Percentiles rank a stretch among this genome's conserved stretches.
These are phyloP conservation scores for Hypomontagnella submonticulosa DNA, from an alignment of 495 filamentous ascomycete genomes.

Conservation along the genomic window DNA sequence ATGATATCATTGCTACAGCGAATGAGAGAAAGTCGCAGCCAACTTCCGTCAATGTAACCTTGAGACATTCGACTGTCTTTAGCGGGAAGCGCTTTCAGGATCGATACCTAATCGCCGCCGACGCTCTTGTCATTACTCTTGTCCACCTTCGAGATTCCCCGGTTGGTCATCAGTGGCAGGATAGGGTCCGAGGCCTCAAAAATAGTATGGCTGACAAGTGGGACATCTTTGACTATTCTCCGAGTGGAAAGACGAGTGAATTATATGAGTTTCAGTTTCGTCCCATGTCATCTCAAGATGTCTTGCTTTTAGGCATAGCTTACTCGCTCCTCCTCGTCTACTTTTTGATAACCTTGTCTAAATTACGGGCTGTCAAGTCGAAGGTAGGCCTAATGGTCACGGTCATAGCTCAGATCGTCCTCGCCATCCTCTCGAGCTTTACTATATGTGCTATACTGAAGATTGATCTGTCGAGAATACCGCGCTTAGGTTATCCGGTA, in stretches of 20 bases:
- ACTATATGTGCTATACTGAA: slow-evolving; percentile 70
- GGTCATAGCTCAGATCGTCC: slow-evolving; percentile 70
- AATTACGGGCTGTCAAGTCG: slow-evolving; percentile 74
- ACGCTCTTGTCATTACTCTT: slow-evolving; percentile 78
- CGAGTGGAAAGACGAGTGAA: slow-evolving; percentile 62
- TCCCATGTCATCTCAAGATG: slow-evolving; percentile 70
- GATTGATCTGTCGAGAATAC: slow-evolving; percentile 69
- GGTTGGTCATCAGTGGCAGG: slow-evolving; percentile 68
- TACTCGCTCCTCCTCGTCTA: slow-evolving; percentile 69
- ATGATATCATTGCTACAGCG: slow-evolving; percentile 70
- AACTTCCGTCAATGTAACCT: slow-evolving; percentile 72
- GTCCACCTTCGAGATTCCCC: slow-evolving; percentile 70
- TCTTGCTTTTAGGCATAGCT: slow-evolving; percentile 65
- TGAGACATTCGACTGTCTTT: slow-evolving; percentile 78
- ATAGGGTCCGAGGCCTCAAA: slow-evolving; percentile 61
- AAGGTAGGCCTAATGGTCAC: slow-evolving; percentile 72
- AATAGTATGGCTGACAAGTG: slow-evolving; percentile 57
- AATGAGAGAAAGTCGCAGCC: slow-evolving; percentile 64
- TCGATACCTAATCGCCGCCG: slow-evolving; percentile 69
- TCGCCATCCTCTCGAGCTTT: slow-evolving; percentile 74
- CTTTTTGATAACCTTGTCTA: slow-evolving; percentile 66
- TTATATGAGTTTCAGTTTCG: slow-evolving; percentile 79
- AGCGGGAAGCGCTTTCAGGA: slow-evolving; percentile 76
- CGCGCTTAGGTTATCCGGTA: slow-evolving; percentile 71
- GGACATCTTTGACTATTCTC: slow-evolving; percentile 66